A percentile compares a stretch with the other conserved stretches of the same genome.
phyloP scores from a whole-genome alignment of 441 rosid genomes.

The Arabidopsis hybrid region DNA sequence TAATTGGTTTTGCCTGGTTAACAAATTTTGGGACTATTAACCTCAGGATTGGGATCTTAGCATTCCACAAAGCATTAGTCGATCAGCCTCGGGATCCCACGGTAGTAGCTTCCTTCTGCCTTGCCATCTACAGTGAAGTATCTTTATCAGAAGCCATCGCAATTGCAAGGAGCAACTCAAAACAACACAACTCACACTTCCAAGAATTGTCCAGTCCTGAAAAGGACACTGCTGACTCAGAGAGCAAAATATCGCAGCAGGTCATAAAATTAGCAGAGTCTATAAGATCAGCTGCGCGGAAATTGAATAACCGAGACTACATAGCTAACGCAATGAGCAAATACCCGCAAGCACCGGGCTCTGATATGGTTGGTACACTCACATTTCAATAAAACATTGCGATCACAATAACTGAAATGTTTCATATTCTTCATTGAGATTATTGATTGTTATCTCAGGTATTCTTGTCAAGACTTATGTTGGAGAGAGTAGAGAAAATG shows the following conservation, averaged over 20 bases:
- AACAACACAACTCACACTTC: constrained; percentile 37
- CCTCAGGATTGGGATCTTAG: constrained; percentile 55
- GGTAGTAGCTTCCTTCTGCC: constrained; percentile 40
- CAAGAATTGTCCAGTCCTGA: constrained; percentile 35
- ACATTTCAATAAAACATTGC: background rate
- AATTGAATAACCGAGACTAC: constrained; percentile 41
- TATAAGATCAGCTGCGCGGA: constrained; percentile 37
- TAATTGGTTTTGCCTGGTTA: constrained; percentile 12
- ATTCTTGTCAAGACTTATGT: constrained; percentile 36
- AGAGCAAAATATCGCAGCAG: constrained; percentile 28
- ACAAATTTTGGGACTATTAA: constrained; percentile 4
- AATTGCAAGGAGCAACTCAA: constrained; percentile 40
- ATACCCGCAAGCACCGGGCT: constrained; percentile 47
- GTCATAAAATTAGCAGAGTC: constrained; percentile 41
- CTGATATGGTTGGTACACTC: constrained; percentile 47
- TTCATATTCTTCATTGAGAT: background rate
- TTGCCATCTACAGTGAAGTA: constrained; percentile 43
- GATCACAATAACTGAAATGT: background rate
- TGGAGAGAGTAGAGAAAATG: constrained; percentile 44
- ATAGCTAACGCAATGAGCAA: constrained; percentile 45
- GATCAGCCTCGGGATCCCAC: constrained; percentile 53
- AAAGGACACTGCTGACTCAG: constrained; percentile 5
- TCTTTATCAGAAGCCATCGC: constrained; percentile 41
- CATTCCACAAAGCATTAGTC: constrained; percentile 56
- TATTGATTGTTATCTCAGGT: constrained; percentile 20